Percentiles rank a stretch among this genome's conserved stretches.
These are phyloP conservation scores for Xanthoconium separans DNA, from an alignment of 1,284 basidiomycete genomes.

Conservation along the genomic window DNA sequence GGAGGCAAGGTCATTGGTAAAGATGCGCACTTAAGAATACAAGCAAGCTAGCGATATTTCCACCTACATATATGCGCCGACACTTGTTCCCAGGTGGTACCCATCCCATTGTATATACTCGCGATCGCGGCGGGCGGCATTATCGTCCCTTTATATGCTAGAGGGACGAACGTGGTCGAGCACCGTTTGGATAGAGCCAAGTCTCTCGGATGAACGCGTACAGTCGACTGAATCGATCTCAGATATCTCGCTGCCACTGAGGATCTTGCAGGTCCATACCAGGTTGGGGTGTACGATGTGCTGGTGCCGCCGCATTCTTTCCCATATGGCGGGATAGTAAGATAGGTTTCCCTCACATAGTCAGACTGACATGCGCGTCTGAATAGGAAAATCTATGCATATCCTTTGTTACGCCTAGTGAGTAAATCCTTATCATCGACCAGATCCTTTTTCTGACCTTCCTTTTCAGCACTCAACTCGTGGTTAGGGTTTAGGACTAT, in stretches of 20 bases:
- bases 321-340: constrained; percentile 88
- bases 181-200: constrained; percentile 91
- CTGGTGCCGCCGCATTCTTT: constrained; percentile 92
- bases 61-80: neutral
- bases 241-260: constrained; percentile 83
- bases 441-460: neutral
- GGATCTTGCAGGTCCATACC: constrained; percentile 71
- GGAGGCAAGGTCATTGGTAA: constrained; percentile 73
- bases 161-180: constrained; percentile 72
- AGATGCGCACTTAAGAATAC: constrained; percentile 61
- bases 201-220: constrained; percentile 67
- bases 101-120: constrained; percentile 85
- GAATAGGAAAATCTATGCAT: constrained; percentile 78
- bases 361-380: neutral
- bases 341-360: constrained; percentile 16
- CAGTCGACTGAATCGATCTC: neutral
- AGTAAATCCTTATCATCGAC: constrained; percentile 15
- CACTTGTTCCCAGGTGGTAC: constrained; percentile 53
- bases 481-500: constrained; percentile 61
- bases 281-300: constrained; percentile 89
- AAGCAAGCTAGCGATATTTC: constrained; percentile 53
- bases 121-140: constrained; percentile 80
- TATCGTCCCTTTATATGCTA: constrained; percentile 65
- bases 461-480: constrained; percentile 64
- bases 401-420: constrained; percentile 87